Base-by-base conservation (phyloP, 2,329 filamentous ascomycete genomes). In the Periglandula ipomoeae region DNA sequence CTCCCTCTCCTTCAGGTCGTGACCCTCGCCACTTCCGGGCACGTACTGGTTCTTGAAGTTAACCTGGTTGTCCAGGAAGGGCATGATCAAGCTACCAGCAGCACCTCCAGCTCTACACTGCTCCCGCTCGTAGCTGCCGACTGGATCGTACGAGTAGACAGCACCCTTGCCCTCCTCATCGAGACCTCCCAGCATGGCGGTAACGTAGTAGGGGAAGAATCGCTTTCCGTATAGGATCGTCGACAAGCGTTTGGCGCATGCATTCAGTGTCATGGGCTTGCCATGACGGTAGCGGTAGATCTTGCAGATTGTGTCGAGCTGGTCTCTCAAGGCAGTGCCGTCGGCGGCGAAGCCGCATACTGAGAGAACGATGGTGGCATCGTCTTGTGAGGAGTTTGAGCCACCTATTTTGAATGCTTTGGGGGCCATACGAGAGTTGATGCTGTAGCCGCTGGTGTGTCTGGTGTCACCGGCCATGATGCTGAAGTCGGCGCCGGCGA, bases 1-100 rank as follows among this genome's bases (percentile, higher is more conserved):
- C 65, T 82, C 76, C 58, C 84, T 78, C 69, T 85, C 79, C 72
- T 86, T 72, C 59, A 96, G 72, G 47, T 83, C 84, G 68, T 95
- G 87, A 39, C 91, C 91, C 52, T 80, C 78, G 50, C 89, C 89
- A 59, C 87, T 91, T 42, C 85, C 87, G 10, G 91, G 89, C 49
- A 93, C 77, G 66, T 95, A 95, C 74, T 96, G 91, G 68, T 98
- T 98, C 80, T 96, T 98, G 77, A 91, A 91, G 74, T 97, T 97
- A 74, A 98, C 93, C 72, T 98, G 94, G 69, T 98, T 98, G 70
- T 98, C 93, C 63, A 98, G 72, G 77, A 98, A 98, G 1, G 93
- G 93, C 87, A 96, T 98, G 70, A 98, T 98, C 68, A 98, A 73
- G 62, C 87, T 93, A 47, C 89, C 85, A 19, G 90, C 90, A 13